Conservation (phyloP, 768 basidiomycete species). For the Boletus vinaceobasis region DNA sequence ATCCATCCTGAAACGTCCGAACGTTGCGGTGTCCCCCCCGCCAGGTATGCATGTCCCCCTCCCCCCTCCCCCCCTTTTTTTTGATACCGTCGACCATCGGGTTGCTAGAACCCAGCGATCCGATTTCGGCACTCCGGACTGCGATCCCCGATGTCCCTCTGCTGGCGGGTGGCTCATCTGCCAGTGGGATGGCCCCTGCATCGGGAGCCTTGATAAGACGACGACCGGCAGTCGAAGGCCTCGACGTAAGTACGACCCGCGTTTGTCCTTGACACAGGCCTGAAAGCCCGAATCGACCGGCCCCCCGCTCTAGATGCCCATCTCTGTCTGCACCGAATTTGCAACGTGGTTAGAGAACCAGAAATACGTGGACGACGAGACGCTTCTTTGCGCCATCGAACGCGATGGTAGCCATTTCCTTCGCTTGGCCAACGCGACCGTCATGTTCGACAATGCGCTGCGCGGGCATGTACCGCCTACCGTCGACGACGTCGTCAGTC, state of each 20-base stretch:
- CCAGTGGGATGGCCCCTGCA: neutral
- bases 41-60: constrained; percentile 8
- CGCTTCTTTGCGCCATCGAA: constrained; percentile 17
- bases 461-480: neutral
- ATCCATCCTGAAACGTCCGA: neutral
- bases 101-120: neutral
- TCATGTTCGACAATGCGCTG: constrained; percentile 19
- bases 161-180: neutral
- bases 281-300: neutral
- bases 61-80: too few species aligned
- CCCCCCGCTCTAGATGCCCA: neutral
- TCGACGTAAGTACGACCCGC: constrained; percentile 10
- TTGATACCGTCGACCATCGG: neutral
- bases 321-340: constrained; percentile 14
- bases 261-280: neutral
- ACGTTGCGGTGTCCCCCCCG: neutral
- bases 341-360: constrained; percentile 19
- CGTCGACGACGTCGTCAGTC: neutral
- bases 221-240: neutral
- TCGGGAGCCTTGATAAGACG: neutral
- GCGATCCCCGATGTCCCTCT: neutral
- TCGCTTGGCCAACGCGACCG: constrained; percentile 12
- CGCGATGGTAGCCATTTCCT: constrained; percentile 20
- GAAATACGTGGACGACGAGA: neutral
- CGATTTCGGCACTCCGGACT: neutral